phyloP scores from a whole-genome alignment of 768 basidiomycete genomes.

The Rossbeevera mucosa region DNA sequence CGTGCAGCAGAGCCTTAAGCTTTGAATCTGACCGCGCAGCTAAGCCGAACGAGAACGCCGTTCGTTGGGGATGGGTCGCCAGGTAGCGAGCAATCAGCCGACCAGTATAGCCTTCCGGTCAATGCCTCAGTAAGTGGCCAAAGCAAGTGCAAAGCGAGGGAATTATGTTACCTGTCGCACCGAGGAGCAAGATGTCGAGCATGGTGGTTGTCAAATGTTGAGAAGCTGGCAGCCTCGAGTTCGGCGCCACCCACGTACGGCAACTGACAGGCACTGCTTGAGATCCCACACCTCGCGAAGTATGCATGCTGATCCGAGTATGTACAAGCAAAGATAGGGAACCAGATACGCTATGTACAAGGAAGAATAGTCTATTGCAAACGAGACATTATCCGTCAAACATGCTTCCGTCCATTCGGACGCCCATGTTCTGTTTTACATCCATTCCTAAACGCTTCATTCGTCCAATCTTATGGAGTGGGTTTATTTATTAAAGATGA shows the following conservation, averaged over 20 bases:
- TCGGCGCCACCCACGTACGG: constrained; percentile 5
- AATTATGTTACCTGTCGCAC: constrained; percentile 50
- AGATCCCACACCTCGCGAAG: constrained; percentile 10
- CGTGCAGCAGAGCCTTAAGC: constrained; percentile 48
- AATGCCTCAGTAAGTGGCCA: constrained; percentile 8
- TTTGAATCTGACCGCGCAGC: constrained; percentile 66
- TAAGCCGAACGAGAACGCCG: constrained; percentile 60
- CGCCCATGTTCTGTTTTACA: constrained; percentile 77
- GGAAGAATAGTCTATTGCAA: not conserved
- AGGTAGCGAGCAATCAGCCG: constrained; percentile 67
- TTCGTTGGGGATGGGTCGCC: constrained; percentile 52
- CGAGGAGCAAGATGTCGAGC: constrained; percentile 63
- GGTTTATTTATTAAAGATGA: not conserved
- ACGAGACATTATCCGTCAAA: constrained; percentile 41
- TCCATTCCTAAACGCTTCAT: constrained; percentile 90
- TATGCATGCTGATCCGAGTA: constrained; percentile 12
- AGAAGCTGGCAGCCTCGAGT: constrained; percentile 3
- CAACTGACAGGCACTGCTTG: constrained; percentile 1
- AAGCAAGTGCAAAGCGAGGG: not conserved
- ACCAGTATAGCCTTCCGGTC: constrained; percentile 57
- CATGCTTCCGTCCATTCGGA: constrained; percentile 74
- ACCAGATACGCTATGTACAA: not conserved
- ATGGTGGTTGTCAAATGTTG: constrained; percentile 24
- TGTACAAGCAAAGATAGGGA: not conserved
- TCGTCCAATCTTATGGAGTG: constrained; percentile 57